Conservation (phyloP, 192 early-diverging fungal genomes). For the Kickxella alabastrina region DNA sequence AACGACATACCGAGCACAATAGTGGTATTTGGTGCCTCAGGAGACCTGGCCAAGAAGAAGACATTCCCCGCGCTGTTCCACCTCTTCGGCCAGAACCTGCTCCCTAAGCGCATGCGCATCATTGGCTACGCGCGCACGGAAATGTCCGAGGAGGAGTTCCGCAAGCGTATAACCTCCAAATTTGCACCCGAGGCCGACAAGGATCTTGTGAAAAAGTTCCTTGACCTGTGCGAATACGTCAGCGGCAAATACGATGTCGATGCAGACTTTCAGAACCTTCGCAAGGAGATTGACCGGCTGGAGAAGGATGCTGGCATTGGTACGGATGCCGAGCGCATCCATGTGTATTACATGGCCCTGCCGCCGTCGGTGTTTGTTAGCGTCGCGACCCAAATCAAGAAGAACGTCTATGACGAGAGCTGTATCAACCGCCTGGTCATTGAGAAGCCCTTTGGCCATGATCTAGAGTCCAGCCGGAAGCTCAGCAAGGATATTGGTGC, state of each 20-base stretch:
- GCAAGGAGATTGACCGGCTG: constrained; percentile 55
- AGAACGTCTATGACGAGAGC: constrained; percentile 59
- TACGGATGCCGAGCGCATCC: constrained; percentile 44
- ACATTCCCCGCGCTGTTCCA: constrained; percentile 94
- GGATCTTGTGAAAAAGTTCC: constrained; percentile 57
- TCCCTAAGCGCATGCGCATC: constrained; percentile 71
- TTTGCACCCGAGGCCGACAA: constrained; percentile 35
- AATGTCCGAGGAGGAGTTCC: constrained; percentile 71
- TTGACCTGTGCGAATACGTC: constrained; percentile 70
- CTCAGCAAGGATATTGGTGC: constrained; percentile 64
- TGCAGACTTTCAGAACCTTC: constrained; percentile 64
- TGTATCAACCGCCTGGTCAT: constrained; percentile 80
- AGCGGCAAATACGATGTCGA: constrained; percentile 81
- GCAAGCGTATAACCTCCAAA: constrained; percentile 63
- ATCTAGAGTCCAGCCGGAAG: constrained; percentile 70
- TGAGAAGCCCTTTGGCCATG: constrained; percentile 96
- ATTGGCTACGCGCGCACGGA: constrained; percentile 91
- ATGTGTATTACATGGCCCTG: constrained; percentile 87
- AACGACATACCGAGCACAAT: constrained; percentile 36
- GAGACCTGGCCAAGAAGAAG: constrained; percentile 96
- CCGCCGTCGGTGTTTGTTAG: constrained; percentile 90
- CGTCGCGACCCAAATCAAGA: constrained; percentile 70
- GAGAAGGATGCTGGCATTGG: constrained; percentile 41
- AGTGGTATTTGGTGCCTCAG: constrained; percentile 80
- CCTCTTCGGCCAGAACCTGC: constrained; percentile 75